These are phyloP conservation scores for Pinus albicaulis DNA, from an alignment of 75 land plant species.

Conservation along the genomic window DNA sequence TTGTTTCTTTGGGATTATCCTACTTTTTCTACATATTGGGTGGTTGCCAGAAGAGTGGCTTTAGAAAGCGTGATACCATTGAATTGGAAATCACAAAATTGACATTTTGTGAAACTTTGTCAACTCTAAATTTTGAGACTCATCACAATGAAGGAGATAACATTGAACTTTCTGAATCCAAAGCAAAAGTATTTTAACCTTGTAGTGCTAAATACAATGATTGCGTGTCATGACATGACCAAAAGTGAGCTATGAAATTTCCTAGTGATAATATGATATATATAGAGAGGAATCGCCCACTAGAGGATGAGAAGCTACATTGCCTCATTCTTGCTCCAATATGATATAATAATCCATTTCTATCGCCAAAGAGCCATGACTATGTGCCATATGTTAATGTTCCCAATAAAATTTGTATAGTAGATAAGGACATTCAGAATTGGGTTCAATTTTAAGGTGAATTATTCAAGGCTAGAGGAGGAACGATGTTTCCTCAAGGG, in stretches of 20 bases:
- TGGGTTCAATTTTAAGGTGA: constrained; percentile 94
- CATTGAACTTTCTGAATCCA: constrained; percentile 19
- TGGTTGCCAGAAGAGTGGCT: constrained; percentile 78
- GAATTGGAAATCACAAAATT: constrained; percentile 51
- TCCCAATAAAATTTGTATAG: constrained; percentile 89
- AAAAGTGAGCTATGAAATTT: constrained; percentile 76
- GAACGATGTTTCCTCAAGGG: constrained; percentile 95
- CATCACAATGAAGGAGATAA: constrained; percentile 46
- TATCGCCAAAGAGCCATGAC: constrained; percentile 92
- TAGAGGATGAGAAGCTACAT: constrained; percentile 56
- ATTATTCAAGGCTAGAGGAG: constrained; percentile 93
- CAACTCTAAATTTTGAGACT: constrained; percentile 62
- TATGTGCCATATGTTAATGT: constrained; percentile 92
- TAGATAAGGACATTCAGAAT: constrained; percentile 88
- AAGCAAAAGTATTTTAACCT: constrained; percentile 40
- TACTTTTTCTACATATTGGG: constrained; percentile 76
- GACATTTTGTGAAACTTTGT: constrained; percentile 29
- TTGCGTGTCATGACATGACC: constrained; percentile 86
- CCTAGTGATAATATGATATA: constrained; percentile 70
- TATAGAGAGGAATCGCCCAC: constrained; percentile 86
- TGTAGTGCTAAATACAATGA: constrained; percentile 62
- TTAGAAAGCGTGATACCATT: constrained; percentile 64
- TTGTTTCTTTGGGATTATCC: constrained; percentile 66
- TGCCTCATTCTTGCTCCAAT: constrained; percentile 92
- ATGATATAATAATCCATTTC: constrained; percentile 89